phyloP scores from a whole-genome alignment of 2,329 filamentous ascomycete species.

The Claviceps lovelessii region DNA sequence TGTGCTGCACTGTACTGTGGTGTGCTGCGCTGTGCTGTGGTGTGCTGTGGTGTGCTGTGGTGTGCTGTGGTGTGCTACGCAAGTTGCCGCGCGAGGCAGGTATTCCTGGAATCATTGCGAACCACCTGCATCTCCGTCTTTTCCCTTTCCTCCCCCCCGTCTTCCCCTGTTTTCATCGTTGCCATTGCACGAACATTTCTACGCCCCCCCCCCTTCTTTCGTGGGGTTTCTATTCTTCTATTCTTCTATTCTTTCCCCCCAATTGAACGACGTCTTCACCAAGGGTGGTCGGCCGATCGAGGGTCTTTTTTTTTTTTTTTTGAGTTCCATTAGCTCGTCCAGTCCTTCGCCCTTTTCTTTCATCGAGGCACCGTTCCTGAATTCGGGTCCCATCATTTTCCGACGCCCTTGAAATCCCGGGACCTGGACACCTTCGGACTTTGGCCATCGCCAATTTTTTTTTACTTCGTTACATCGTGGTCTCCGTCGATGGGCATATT shows the following conservation, averaged over 20 bases:
- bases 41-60: background rate
- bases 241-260: slow-evolving; percentile 6
- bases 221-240: slow-evolving; percentile 5
- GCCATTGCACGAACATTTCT: slow-evolving; percentile 11
- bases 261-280: slow-evolving; percentile 13
- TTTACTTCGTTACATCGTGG: slow-evolving; percentile 1
- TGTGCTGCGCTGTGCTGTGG: too few relatives aligned
- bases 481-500: background rate
- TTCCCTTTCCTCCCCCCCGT: slow-evolving; percentile 7
- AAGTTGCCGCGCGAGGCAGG: background rate
- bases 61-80: background rate
- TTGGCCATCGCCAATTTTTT: background rate
- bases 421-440: background rate
- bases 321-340: slow-evolving; percentile 24
- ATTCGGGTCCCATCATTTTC: background rate
- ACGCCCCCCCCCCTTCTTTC: slow-evolving; percentile 1
- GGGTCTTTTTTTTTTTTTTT: background rate
- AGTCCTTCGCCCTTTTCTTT: slow-evolving; percentile 13
- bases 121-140: background rate
- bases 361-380: slow-evolving; percentile 1
- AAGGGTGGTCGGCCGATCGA: slow-evolving; percentile 9
- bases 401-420: background rate
- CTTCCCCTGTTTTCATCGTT: slow-evolving; percentile 6
- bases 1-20: background rate
- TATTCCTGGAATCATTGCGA: background rate